Conservation (phyloP, 2,329 filamentous ascomycete species). For the Nemania bipapillata region DNA sequence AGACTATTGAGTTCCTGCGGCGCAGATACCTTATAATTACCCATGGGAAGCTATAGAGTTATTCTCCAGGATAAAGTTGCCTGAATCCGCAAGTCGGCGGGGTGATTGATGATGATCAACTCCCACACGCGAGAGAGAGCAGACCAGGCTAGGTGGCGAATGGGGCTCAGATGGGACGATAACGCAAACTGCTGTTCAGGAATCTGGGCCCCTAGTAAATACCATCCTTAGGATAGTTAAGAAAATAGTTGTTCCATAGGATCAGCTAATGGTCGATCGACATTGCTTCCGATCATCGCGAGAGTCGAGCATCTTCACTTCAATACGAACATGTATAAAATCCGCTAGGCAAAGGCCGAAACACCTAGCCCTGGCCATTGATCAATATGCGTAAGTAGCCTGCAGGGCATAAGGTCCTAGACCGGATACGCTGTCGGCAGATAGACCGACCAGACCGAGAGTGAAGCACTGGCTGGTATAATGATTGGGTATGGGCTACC, state of each 20-base stretch:
- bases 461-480: slow-evolving; percentile 4
- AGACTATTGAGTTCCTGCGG: neutral
- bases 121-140: neutral
- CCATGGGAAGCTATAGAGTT: too few relatives aligned
- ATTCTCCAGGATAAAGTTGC: neutral
- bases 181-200: neutral
- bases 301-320: neutral
- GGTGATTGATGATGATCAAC: neutral
- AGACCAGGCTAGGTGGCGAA: slow-evolving; percentile 2
- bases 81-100: neutral
- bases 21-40: neutral
- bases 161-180: neutral
- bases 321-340: neutral
- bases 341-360: slow-evolving; percentile 7
- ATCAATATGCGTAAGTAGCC: neutral
- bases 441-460: slow-evolving; percentile 23
- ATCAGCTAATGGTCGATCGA: slow-evolving; percentile 4
- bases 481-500: slow-evolving; percentile 28
- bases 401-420: slow-evolving; percentile 3
- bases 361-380: neutral
- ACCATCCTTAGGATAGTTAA: neutral
- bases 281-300: neutral
- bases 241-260: neutral
- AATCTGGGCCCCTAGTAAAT: neutral
- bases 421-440: slow-evolving; percentile 19